Conservation (phyloP, 2,329 filamentous ascomycete species). For the Aspergillus phoenicis region DNA sequence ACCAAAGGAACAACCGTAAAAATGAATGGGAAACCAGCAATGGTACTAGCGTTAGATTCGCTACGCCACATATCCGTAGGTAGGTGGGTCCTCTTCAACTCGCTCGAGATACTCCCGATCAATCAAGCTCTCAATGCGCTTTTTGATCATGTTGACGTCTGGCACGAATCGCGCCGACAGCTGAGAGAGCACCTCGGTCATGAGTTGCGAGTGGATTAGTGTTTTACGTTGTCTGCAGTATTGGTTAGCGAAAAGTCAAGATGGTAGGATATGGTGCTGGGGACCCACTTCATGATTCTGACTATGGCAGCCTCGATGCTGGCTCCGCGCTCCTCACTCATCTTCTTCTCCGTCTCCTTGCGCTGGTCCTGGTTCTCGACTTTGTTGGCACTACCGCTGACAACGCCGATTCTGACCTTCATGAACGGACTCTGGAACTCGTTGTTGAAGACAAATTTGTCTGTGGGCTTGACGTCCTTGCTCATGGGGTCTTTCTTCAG, state of each 20-base stretch:
- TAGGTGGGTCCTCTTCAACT: slow-evolving; percentile 46
- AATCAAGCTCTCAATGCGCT: slow-evolving; percentile 56
- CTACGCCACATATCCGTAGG: slow-evolving; percentile 50
- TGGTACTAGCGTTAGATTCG: background rate
- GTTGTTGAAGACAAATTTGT: slow-evolving; percentile 80
- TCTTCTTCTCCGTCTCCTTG: slow-evolving; percentile 54
- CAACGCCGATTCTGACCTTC: slow-evolving; percentile 86
- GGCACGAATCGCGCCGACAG: slow-evolving; percentile 53
- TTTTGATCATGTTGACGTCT: slow-evolving; percentile 57
- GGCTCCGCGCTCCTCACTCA: slow-evolving; percentile 51
- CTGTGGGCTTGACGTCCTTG: slow-evolving; percentile 74
- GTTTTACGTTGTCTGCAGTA: slow-evolving; percentile 51
- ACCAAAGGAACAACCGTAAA: background rate
- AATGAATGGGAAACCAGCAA: background rate
- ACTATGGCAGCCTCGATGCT: slow-evolving; percentile 57
- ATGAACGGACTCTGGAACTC: slow-evolving; percentile 79
- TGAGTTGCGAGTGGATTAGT: slow-evolving; percentile 51
- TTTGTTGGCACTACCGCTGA: slow-evolving; percentile 74
- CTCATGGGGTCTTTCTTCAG: slow-evolving; percentile 77
- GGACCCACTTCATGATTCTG: slow-evolving; percentile 55
- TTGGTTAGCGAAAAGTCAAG: slow-evolving; percentile 11
- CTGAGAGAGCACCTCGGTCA: slow-evolving; percentile 54
- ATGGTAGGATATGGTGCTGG: background rate
- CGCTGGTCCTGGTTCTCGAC: slow-evolving; percentile 72
- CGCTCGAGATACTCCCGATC: slow-evolving; percentile 57